Conservation (phyloP, 2,329 filamentous ascomycete genomes). For the Macrophomina phaseolina region DNA sequence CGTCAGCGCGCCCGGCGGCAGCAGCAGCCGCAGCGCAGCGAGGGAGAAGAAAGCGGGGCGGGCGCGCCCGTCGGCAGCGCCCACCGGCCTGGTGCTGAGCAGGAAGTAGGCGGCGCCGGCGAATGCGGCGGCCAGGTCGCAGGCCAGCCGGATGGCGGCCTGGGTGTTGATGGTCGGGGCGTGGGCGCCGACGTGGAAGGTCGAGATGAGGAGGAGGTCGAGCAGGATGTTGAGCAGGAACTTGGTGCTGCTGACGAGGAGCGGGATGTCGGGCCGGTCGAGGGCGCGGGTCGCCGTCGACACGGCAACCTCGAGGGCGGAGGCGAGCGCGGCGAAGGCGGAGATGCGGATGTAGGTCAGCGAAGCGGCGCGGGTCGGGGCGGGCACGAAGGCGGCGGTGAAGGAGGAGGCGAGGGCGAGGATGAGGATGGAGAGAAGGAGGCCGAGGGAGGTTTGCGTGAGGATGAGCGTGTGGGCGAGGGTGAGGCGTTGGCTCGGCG, state of each 20-base stretch:
- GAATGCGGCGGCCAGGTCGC: slow-evolving; percentile 62
- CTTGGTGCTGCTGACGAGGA: slow-evolving; percentile 68
- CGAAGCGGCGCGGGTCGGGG: slow-evolving; percentile 60
- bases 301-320: slow-evolving; percentile 68
- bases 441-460: slow-evolving; percentile 61
- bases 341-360: slow-evolving; percentile 69
- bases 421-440: slow-evolving; percentile 66
- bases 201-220: slow-evolving; percentile 70
- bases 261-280: slow-evolving; percentile 71
- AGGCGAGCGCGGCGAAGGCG: slow-evolving; percentile 66
- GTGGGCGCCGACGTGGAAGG: slow-evolving; percentile 63
- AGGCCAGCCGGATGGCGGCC: slow-evolving; percentile 66
- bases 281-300: slow-evolving; percentile 67
- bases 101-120: slow-evolving; percentile 45
- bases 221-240: slow-evolving; percentile 71
- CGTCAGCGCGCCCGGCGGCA: slow-evolving; percentile 63
- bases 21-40: slow-evolving; percentile 56
- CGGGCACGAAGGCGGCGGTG: slow-evolving; percentile 66
- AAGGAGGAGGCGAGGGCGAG: slow-evolving; percentile 62
- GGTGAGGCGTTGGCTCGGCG: slow-evolving; percentile 57
- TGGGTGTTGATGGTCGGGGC: slow-evolving; percentile 68
- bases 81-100: not conserved
- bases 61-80: not conserved
- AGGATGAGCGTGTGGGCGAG: slow-evolving; percentile 65
- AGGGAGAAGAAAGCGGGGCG: slow-evolving; percentile 36